Evolutionary conservation across 148 eudicot genomes (phyloP).

Genomic region (Chenopodium berlandieri): DNA sequence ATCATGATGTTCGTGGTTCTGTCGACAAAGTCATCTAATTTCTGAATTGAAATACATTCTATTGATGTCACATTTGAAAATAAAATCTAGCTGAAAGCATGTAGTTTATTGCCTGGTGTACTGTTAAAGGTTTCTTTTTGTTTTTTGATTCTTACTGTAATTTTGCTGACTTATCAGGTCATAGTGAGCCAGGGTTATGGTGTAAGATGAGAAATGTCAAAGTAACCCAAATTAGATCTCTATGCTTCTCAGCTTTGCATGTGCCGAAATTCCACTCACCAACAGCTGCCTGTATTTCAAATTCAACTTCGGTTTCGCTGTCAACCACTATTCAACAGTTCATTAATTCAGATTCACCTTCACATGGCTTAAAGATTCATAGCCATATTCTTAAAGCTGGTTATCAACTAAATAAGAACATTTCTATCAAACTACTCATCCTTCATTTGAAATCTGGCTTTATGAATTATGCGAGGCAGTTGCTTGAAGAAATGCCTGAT

Average conservation of each 20-base stretch:
- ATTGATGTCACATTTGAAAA: not conserved
- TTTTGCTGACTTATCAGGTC: slow-evolving; percentile 11
- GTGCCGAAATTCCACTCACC: slow-evolving; percentile 18
- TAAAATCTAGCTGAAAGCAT: not conserved
- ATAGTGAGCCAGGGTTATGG: not conserved
- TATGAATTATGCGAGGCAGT: slow-evolving; percentile 54
- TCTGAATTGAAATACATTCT: not conserved
- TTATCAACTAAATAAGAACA: slow-evolving; percentile 52
- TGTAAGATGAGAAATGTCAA: slow-evolving; percentile 44
- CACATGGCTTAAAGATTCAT: slow-evolving; percentile 79
- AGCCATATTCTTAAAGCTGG: slow-evolving; percentile 69
- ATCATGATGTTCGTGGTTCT: too few relatives aligned
- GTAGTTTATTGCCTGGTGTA: not conserved
- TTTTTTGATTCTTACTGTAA: not conserved
- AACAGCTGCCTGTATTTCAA: slow-evolving; percentile 19
- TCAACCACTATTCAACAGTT: slow-evolving; percentile 54
- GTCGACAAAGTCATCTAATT: not conserved
- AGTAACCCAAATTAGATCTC: slow-evolving; percentile 24
- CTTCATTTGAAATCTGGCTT: slow-evolving; percentile 51
- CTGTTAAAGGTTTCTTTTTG: not conserved
- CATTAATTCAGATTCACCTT: slow-evolving; percentile 69
- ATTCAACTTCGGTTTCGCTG: slow-evolving; percentile 34
- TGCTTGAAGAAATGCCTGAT: slow-evolving; percentile 67
- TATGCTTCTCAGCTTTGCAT: slow-evolving; percentile 29
- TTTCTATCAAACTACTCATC: slow-evolving; percentile 67